These are phyloP conservation scores for Xylaria curta DNA, from an alignment of 495 filamentous ascomycete genomes.

Conservation along the genomic window DNA sequence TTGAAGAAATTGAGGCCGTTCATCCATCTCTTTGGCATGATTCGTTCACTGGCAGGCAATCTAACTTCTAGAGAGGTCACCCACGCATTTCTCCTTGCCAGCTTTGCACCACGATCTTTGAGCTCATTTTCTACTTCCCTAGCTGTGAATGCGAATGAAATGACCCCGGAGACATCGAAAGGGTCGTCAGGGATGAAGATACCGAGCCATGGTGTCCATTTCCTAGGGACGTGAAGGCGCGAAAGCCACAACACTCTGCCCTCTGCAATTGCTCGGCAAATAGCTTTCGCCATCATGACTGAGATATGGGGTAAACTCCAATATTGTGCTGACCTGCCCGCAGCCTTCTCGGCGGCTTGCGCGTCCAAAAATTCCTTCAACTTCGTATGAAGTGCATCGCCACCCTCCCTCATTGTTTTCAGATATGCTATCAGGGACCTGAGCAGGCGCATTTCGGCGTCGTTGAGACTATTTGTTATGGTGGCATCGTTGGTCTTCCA, in stretches of 20 bases:
- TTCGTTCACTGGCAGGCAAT: neutral
- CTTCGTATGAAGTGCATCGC: constrained; percentile 11
- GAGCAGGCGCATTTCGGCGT: neutral
- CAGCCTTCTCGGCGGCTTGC: neutral
- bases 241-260: constrained; percentile 13
- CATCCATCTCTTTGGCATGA: constrained; percentile 10
- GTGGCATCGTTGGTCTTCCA: constrained; percentile 6
- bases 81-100: constrained; percentile 5
- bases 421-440: neutral
- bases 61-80: constrained; percentile 6
- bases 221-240: neutral
- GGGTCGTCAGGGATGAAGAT: constrained; percentile 4
- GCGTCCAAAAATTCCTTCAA: neutral
- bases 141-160: neutral
- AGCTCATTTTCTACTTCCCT: constrained; percentile 5
- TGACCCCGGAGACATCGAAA: neutral
- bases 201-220: neutral
- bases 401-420: constrained; percentile 13
- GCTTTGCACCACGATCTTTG: neutral
- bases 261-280: constrained; percentile 7
- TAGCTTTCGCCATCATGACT: constrained; percentile 15
- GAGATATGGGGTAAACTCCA: neutral
- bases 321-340: neutral
- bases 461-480: neutral
- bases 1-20: constrained; percentile 12